These are phyloP conservation scores for Acephala macrosclerotiorum DNA, from an alignment of 2,329 filamentous ascomycete species.

Conservation along the genomic window DNA sequence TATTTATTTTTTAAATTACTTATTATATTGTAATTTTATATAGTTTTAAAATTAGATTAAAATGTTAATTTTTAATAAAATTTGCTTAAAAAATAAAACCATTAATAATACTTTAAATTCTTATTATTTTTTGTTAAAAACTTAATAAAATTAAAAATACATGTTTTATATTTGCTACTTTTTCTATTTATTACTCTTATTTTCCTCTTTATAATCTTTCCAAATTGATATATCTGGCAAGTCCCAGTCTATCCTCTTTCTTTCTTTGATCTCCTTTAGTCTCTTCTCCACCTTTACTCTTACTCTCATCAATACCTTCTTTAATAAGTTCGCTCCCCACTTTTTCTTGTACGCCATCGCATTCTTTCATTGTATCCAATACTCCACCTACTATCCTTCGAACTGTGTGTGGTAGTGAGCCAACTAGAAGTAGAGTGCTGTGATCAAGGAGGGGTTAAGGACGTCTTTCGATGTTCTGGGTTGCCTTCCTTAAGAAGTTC, in stretches of 20 bases:
- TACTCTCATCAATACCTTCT: constrained; percentile 23
- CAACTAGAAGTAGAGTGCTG: constrained; percentile 25
- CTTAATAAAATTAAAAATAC: no score
- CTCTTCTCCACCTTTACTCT: constrained; percentile 18
- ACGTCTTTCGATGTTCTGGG: constrained; percentile 45
- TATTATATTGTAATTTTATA: no score
- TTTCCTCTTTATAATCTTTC: background rate
- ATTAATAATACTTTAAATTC: no score
- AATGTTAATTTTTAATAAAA: no score
- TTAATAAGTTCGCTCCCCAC: constrained; percentile 26
- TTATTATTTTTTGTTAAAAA: no score
- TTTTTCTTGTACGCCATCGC: constrained; percentile 17
- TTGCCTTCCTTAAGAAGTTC: constrained; percentile 46
- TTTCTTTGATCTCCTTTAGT: constrained; percentile 4
- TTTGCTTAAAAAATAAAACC: no score
- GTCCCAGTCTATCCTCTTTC: constrained; percentile 9
- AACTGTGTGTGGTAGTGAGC: no score
- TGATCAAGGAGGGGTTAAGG: constrained; percentile 35
- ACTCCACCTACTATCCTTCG: constrained; percentile 46
- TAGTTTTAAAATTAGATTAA: no score
- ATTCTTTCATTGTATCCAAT: constrained; percentile 41
- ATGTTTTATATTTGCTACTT: no score
- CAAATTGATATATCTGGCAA: constrained; percentile 11
- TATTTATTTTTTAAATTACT: no score
- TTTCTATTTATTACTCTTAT: no score